Evolutionary conservation across 768 basidiomycete genomes (phyloP), one percentile per base, ranked within the genome.

Genomic region (Amanita rimosa): DNA sequence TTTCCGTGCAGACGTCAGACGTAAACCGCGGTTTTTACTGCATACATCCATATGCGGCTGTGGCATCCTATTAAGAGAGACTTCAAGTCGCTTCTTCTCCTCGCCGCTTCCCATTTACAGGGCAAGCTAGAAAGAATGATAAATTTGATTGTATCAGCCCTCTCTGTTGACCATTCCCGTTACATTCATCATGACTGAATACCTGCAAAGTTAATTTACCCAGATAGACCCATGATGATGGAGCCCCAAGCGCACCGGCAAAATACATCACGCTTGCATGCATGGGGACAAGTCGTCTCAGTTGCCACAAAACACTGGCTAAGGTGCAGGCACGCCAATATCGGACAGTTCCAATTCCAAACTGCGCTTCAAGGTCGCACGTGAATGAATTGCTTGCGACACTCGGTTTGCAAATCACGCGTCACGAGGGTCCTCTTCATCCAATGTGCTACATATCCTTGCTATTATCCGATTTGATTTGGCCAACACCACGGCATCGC

Each of bases 151-250:
- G 29, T 44, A 44, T 44, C 43, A 44, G 16, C 43, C 27, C 26
- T 44, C 29, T 29, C 7, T 26, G 24, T 8, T 41, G 40, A 41
- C 27, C 43, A 8, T 44, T 44, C 43, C 43, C 43, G 11, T 44
- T 44, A 29, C 43, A 44, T 44, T 44, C 31, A 37, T 44, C 31
- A 37, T 37, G n/a, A 44, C 43, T 44, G 27, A 44, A 44, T 10
- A 3, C 16, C 24, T 14, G 21, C 17, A 33, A n/a, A 33, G 24
- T 19, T 29, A 41, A 41, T 41, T 27, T 41, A 27, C 24, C 31
- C 43, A 44, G 43, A 29, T 44, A 19, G 19, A 34, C 43, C 7
- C n/a, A n/a, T n/a, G n/a, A 4, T 45, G 44, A 37, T 46, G 44
- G 21, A 36, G 14, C 35, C 31, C 29, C 44, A 44, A 26, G 24